Evolutionary conservation across 2,329 filamentous ascomycete genomes (phyloP).

Genomic region (Aspergillus sp.): DNA sequence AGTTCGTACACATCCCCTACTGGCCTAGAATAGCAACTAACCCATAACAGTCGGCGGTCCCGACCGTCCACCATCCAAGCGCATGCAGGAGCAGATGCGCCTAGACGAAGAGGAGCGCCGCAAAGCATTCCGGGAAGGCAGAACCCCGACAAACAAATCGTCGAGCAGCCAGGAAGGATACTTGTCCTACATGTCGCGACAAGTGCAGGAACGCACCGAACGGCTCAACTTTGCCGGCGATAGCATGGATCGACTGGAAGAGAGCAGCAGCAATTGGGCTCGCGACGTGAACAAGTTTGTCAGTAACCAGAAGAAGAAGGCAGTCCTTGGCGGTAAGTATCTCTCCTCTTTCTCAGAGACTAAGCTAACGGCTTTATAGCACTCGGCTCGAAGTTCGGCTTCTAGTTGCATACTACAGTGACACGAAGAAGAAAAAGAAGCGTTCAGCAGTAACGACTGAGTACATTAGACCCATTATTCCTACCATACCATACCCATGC

Average conservation of each 20-base stretch:
- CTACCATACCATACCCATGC: slow-evolving; percentile 4
- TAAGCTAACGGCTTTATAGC: slow-evolving; percentile 27
- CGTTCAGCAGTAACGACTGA: not conserved
- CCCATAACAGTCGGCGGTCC: slow-evolving; percentile 68
- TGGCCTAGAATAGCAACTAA: not conserved
- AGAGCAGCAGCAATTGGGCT: slow-evolving; percentile 80
- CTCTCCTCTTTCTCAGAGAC: not conserved
- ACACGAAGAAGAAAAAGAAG: not conserved
- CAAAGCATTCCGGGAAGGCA: slow-evolving; percentile 40
- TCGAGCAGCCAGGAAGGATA: slow-evolving; percentile 63
- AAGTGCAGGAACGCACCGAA: slow-evolving; percentile 88
- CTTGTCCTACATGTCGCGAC: slow-evolving; percentile 78
- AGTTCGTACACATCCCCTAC: slow-evolving; percentile 47
- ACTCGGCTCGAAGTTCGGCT: slow-evolving; percentile 47
- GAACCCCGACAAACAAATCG: slow-evolving; percentile 30
- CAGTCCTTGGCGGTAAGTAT: slow-evolving; percentile 67
- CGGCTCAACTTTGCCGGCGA: slow-evolving; percentile 81
- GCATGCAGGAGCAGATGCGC: slow-evolving; percentile 78
- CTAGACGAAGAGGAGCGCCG: slow-evolving; percentile 67
- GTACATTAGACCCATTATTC: not conserved
- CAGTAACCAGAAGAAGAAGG: slow-evolving; percentile 80
- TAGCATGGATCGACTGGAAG: slow-evolving; percentile 77
- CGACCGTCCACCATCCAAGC: slow-evolving; percentile 82
- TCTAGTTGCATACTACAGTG: slow-evolving; percentile 27
- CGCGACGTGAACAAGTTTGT: slow-evolving; percentile 88